A percentile compares a stretch with the other conserved stretches of the same genome.
Conservation (phyloP, 257 asterid species). For the Plectranthus barbatus region DNA sequence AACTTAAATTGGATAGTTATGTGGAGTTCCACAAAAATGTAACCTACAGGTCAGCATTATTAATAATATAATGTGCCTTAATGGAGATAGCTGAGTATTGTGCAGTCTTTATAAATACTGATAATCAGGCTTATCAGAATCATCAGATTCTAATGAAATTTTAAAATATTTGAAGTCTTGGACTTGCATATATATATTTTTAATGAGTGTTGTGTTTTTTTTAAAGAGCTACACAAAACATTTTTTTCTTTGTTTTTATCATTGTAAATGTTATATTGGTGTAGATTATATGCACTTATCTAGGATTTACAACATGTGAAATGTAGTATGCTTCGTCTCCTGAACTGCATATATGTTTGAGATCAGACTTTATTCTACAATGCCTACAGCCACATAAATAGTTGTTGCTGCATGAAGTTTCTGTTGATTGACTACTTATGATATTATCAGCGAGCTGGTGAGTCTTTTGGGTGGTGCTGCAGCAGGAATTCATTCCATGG, state of each 20-base stretch:
- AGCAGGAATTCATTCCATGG: slow-evolving; percentile 88
- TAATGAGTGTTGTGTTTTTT: neutral
- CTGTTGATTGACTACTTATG: neutral
- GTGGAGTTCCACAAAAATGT: slow-evolving; percentile 92
- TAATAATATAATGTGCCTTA: neutral
- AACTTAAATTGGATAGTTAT: slow-evolving; percentile 57
- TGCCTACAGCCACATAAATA: neutral
- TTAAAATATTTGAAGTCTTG: neutral
- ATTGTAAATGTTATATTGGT: neutral
- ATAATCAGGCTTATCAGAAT: neutral
- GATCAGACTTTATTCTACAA: neutral
- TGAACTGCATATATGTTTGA: neutral
- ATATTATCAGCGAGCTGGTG: slow-evolving; percentile 69
- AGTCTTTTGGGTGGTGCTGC: slow-evolving; percentile 76
- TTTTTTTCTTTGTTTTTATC: neutral
- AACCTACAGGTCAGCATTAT: slow-evolving; percentile 56
- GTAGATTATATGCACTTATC: neutral
- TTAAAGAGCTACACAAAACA: neutral
- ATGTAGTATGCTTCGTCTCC: neutral
- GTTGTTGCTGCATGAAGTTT: neutral
- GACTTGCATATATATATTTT: neutral
- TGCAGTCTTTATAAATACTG: neutral
- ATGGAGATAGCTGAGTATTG: too few species aligned
- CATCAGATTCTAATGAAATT: neutral
- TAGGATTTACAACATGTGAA: neutral